phyloP scores from a whole-genome alignment of 768 basidiomycete species.

The Psilocybe tampanensis region DNA sequence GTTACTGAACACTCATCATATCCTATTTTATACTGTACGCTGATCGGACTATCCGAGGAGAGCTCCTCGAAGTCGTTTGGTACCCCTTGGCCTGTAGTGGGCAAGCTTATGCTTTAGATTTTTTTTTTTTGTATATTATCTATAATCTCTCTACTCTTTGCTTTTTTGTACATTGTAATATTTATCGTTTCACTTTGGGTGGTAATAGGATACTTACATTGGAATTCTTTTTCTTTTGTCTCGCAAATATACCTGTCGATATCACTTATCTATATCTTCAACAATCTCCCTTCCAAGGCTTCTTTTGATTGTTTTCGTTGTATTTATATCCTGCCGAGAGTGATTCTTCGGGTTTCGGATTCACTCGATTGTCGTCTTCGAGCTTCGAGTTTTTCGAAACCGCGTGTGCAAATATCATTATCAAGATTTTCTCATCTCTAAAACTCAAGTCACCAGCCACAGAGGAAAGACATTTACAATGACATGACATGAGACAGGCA shows the following conservation, averaged over 20 bases:
- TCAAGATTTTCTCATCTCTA: background rate
- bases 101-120: constrained; percentile 3
- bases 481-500: constrained; percentile 4
- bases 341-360: background rate
- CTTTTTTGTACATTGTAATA: constrained; percentile 11
- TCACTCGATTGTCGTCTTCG: background rate
- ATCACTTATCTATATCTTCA: background rate
- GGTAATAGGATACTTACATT: constrained; percentile 8
- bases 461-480: background rate
- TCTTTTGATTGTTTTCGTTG: background rate
- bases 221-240: background rate
- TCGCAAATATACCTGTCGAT: too few species aligned
- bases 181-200: constrained; percentile 9
- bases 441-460: too few species aligned
- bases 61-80: constrained; percentile 4
- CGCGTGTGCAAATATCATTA: background rate
- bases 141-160: constrained; percentile 7
- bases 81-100: background rate
- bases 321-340: too few species aligned
- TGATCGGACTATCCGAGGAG: constrained; percentile 14
- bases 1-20: constrained; percentile 15
- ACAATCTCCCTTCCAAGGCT: background rate
- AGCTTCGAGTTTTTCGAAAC: background rate
- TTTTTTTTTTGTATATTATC: constrained; percentile 7
- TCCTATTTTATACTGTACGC: constrained; percentile 7